Conservation (phyloP, 768 basidiomycete genomes). For the Suillus lakei region DNA sequence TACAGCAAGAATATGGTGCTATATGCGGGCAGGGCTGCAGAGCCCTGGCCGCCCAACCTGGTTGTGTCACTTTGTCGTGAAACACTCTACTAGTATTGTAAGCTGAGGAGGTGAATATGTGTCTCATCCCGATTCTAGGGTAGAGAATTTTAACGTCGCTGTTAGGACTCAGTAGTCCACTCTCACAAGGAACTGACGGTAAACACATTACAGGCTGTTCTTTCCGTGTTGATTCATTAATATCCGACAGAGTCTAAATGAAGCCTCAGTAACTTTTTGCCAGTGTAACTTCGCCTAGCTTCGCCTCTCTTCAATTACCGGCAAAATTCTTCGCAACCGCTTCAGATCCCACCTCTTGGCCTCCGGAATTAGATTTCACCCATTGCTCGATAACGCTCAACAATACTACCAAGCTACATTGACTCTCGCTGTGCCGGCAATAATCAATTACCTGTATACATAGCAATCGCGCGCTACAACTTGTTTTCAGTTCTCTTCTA, state of each 20-base stretch:
- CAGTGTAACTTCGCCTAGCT: not conserved
- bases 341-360: not conserved
- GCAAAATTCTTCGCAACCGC: not conserved
- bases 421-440: not conserved
- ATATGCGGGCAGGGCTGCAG: not conserved
- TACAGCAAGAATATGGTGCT: not conserved
- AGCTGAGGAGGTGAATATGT: not conserved
- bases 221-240: not conserved
- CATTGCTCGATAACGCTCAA: not conserved
- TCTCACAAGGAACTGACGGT: not conserved
- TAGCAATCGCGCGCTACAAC: not conserved
- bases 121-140: not conserved
- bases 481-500: not conserved
- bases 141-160: not conserved
- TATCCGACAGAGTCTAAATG: constrained; percentile 5
- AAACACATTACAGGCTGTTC: not conserved
- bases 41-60: not conserved
- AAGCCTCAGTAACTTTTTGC: not conserved
- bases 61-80: not conserved
- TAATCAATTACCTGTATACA: not conserved
- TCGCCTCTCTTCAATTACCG: not conserved
- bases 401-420: not conserved
- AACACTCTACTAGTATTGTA: not conserved
- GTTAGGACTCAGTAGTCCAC: not conserved
- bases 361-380: not conserved